These are phyloP conservation scores for Linderina pennispora DNA, from an alignment of 192 early-diverging fungal genomes.

Conservation along the genomic window DNA sequence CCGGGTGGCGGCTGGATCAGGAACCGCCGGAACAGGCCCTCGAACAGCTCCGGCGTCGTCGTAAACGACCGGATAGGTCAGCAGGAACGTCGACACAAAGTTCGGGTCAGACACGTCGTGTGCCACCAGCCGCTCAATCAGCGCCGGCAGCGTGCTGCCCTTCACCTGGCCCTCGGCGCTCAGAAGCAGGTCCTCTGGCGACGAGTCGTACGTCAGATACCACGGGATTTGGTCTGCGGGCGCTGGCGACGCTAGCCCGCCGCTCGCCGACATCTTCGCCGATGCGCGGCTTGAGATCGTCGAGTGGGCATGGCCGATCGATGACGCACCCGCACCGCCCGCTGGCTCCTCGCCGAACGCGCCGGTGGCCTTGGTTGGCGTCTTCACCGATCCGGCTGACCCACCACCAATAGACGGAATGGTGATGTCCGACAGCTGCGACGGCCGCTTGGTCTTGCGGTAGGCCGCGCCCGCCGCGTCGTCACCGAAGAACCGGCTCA, in stretches of 20 bases:
- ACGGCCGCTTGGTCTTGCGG: conserved; percentile 15
- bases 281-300: conserved; percentile 28
- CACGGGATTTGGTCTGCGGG: conserved; percentile 51
- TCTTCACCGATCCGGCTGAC: conserved; percentile 10
- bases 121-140: conserved; percentile 83
- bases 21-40: conserved; percentile 71
- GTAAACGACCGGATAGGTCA: conserved; percentile 95
- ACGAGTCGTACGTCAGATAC: conserved; percentile 79
- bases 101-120: conserved; percentile 79
- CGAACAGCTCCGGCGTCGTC: conserved; percentile 69
- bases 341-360: conserved; percentile 22
- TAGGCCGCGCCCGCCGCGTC: conserved; percentile 42
- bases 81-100: conserved; percentile 82
- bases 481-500: conserved; percentile 58
- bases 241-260: conserved; percentile 5
- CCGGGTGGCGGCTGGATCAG: conserved; percentile 63
- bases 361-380: conserved; percentile 15
- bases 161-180: conserved; percentile 85
- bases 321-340: conserved; percentile 5
- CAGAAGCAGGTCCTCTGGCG: conserved; percentile 66
- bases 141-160: conserved; percentile 80
- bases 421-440: conserved; percentile 25
- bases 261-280: conserved; percentile 14
- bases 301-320: conserved; percentile 13
- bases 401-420: conserved; percentile 19